These are phyloP conservation scores for Leptographium wingfieldii DNA, from an alignment of 2,329 filamentous ascomycete species.

Conservation along the genomic window DNA sequence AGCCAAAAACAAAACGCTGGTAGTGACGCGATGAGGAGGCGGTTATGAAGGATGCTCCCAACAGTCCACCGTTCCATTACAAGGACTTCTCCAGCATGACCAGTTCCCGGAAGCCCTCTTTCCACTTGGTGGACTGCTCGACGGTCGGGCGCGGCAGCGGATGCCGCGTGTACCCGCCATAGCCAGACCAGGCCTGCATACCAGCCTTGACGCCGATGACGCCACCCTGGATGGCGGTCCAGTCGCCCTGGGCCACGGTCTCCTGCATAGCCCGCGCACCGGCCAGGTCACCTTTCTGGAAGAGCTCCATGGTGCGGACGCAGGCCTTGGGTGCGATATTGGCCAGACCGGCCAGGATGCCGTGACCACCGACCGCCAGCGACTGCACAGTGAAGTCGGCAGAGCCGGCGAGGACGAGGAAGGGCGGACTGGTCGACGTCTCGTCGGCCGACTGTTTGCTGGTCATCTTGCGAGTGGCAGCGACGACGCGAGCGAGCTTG, in stretches of 20 bases:
- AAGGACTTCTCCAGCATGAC: conserved; percentile 38
- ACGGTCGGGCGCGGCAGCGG: conserved; percentile 38
- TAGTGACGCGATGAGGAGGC: too few species aligned
- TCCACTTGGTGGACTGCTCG: conserved; percentile 37
- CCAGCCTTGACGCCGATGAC: conserved; percentile 61
- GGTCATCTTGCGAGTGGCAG: conserved; percentile 36
- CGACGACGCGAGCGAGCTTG: conserved; percentile 51
- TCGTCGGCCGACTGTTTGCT: neutral
- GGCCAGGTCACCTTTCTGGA: conserved; percentile 38
- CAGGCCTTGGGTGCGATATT: conserved; percentile 60
- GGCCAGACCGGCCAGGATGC: conserved; percentile 58
- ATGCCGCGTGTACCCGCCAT: conserved; percentile 41
- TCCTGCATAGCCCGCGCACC: conserved; percentile 55
- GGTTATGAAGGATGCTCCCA: too few species aligned
- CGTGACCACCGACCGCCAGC: conserved; percentile 54
- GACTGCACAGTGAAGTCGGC: conserved; percentile 62
- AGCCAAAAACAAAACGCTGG: too few species aligned
- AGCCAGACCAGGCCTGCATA: conserved; percentile 53
- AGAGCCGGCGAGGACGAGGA: conserved; percentile 60
- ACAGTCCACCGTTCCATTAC: conserved; percentile 11
- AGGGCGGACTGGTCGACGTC: conserved; percentile 27
- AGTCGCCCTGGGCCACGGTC: conserved; percentile 54
- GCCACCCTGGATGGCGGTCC: conserved; percentile 58
- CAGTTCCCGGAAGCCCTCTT: conserved; percentile 42
- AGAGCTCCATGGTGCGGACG: conserved; percentile 48